Percentiles rank a stretch among this genome's conserved stretches.
Evolutionary conservation across 148 eudicot species (phyloP).

Genomic region (Silene conica): DNA sequence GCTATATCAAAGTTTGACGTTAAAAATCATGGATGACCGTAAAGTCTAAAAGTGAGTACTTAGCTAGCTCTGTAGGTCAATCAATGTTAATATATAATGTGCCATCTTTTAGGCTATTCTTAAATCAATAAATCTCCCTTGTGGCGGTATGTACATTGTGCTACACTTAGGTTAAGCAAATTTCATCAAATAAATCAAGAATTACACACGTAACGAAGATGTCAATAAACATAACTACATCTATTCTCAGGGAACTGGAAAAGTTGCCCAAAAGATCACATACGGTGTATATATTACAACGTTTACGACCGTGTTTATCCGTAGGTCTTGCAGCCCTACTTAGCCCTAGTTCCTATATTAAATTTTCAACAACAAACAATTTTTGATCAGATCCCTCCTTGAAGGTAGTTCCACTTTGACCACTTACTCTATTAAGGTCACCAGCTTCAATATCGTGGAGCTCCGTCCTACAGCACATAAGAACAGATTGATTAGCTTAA

Average conservation of each 20-base stretch:
- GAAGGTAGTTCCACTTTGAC: conserved; percentile 18
- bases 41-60: too few species aligned
- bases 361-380: conserved; percentile 36
- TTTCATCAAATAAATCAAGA: background rate
- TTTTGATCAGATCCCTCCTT: conserved; percentile 13
- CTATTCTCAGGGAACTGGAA: conserved; percentile 8
- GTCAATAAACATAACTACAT: background rate
- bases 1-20: background rate
- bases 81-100: too few species aligned
- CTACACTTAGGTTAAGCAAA: too few species aligned
- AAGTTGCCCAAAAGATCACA: background rate
- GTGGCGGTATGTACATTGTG: too few species aligned
- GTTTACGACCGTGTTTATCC: too few species aligned
- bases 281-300: background rate
- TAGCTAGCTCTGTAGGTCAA: too few species aligned
- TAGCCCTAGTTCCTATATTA: too few species aligned
- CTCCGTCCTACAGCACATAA: conserved; percentile 26
- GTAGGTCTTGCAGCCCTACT: conserved; percentile 83
- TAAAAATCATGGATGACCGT: too few species aligned
- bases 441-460: conserved; percentile 24
- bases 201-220: too few species aligned
- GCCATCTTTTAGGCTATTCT: too few species aligned
- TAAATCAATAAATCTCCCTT: too few species aligned
- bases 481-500: conserved; percentile 2
- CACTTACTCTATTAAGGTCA: conserved; percentile 17